Conservation (phyloP, 306 rosid genomes). For the Crotalaria pallida region DNA sequence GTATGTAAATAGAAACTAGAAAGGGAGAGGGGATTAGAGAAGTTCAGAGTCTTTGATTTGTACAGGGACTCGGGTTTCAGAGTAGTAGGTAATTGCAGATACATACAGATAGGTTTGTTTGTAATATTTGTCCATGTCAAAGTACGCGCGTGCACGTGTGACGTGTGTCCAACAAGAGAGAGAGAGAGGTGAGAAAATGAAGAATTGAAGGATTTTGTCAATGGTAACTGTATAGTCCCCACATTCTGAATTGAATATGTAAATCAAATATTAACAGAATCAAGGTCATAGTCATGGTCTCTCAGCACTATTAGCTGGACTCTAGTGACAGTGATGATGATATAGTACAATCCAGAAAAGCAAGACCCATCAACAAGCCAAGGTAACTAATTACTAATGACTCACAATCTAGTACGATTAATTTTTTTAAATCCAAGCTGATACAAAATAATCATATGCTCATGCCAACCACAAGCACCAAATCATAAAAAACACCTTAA, state of each 20-base stretch:
- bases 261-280: slow-evolving; percentile 24
- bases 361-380: slow-evolving; percentile 34
- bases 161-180: slow-evolving; percentile 22
- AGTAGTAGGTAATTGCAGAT: slow-evolving; percentile 25
- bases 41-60: slow-evolving; percentile 8
- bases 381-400: slow-evolving; percentile 19
- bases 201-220: slow-evolving; percentile 13
- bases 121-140: slow-evolving; percentile 26
- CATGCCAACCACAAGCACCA: not conserved
- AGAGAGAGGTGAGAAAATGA: no score
- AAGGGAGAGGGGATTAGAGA: not conserved
- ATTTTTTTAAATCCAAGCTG: slow-evolving; percentile 13
- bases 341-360: slow-evolving; percentile 26
- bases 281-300: slow-evolving; percentile 21
- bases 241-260: slow-evolving; percentile 18
- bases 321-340: not conserved
- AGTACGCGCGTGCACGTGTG: slow-evolving; percentile 41
- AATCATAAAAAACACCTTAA: slow-evolving; percentile 14
- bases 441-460: not conserved
- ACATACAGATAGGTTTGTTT: slow-evolving; percentile 23
- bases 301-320: slow-evolving; percentile 15
- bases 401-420: slow-evolving; percentile 33
- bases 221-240: slow-evolving; percentile 21
- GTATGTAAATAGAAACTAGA: not conserved
- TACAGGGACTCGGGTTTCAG: not conserved